A percentile compares a stretch with the other conserved stretches of the same genome.
Conservation (phyloP, 805 yeast species). For the Myxozyma sirexii region DNA sequence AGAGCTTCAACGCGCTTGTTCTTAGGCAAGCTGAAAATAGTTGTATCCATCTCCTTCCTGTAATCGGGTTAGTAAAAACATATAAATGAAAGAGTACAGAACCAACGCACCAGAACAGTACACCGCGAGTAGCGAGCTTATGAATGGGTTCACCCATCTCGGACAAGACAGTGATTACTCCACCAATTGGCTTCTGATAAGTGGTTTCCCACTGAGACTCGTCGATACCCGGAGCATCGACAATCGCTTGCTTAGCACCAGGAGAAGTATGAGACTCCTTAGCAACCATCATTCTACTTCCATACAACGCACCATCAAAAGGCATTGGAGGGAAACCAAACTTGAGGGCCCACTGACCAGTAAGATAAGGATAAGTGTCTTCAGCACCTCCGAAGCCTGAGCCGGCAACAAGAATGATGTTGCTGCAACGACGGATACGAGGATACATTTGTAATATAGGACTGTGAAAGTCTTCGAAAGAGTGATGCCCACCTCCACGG, state of each 20-base stretch:
- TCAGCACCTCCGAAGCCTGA: conserved; percentile 98
- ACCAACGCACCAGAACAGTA: conserved; percentile 69
- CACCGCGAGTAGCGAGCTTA: conserved; percentile 98
- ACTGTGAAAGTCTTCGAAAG: conserved; percentile 98
- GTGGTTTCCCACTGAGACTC: conserved; percentile 92
- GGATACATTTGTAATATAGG: conserved; percentile 95
- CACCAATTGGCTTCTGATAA: conserved; percentile 95
- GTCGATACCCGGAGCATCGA: conserved; percentile 84
- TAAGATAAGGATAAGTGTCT: conserved; percentile 95
- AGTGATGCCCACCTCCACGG: conserved; percentile 99
- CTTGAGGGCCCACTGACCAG: conserved; percentile 92
- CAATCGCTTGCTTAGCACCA: conserved; percentile 91
- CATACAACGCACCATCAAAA: conserved; percentile 93
- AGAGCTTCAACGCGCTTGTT: conserved; percentile 75
- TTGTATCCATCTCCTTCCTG: conserved; percentile 82
- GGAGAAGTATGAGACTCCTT: conserved; percentile 93
- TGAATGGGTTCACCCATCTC: conserved; percentile 99
- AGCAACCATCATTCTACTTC: conserved; percentile 97
- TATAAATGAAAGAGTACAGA: too few relatives aligned
- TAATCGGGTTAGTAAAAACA: too few relatives aligned
- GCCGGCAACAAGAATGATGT: conserved; percentile 92
- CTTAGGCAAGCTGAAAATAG: conserved; percentile 89
- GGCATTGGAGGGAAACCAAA: conserved; percentile 98
- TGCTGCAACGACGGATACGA: conserved; percentile 85
- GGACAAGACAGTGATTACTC: conserved; percentile 91